phyloP scores from a whole-genome alignment of 208 protist genomes.

The Phytomonas serpens region DNA sequence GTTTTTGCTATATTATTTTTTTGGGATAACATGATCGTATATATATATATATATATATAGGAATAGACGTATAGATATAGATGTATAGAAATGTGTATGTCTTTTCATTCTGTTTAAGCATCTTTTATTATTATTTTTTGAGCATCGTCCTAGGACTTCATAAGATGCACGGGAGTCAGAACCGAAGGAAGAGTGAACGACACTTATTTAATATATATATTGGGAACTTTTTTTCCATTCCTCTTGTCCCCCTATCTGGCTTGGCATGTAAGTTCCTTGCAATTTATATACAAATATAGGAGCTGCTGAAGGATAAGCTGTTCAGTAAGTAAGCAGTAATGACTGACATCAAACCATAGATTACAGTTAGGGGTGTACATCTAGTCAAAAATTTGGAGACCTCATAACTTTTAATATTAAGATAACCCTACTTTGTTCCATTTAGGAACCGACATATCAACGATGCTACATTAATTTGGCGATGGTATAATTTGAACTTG shows the following conservation, averaged over 20 bases:
- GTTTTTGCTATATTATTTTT: neutral
- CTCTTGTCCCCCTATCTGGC: neutral
- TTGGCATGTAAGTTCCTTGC: neutral
- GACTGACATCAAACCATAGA: neutral
- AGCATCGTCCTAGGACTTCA: neutral
- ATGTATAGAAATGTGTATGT: neutral
- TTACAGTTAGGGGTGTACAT: neutral
- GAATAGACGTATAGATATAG: neutral
- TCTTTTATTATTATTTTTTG: neutral
- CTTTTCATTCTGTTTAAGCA: neutral
- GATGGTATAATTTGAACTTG: too few species aligned
- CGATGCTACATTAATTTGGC: too few species aligned
- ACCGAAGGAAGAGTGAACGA: neutral
- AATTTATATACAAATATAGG: neutral
- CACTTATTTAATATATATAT: neutral
- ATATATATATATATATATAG: constrained; percentile 2
- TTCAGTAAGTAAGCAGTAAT: neutral
- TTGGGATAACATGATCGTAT: neutral
- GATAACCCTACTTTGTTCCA: too few species aligned
- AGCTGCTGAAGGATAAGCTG: neutral
- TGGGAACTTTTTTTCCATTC: neutral
- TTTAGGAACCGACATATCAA: too few species aligned
- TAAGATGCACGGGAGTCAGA: neutral
- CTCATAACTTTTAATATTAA: too few species aligned
- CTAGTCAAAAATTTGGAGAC: neutral